These are phyloP conservation scores for Clavispora carvajalis DNA, from an alignment of 805 yeast genomes.

Conservation along the genomic window DNA sequence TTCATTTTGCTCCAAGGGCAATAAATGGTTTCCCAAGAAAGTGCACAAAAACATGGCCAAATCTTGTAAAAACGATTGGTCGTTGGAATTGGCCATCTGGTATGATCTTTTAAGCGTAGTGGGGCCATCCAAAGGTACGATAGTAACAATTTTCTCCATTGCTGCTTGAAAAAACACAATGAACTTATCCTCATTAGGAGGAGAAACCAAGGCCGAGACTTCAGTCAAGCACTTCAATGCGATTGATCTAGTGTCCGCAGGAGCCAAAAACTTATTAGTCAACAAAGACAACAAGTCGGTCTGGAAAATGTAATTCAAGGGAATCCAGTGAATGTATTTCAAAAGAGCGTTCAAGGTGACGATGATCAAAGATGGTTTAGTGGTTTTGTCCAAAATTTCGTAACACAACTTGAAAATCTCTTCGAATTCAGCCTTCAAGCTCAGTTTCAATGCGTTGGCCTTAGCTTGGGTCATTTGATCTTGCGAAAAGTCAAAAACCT, in stretches of 20 bases:
- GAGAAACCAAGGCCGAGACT: slow-evolving; percentile 63
- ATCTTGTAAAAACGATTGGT: slow-evolving; percentile 93
- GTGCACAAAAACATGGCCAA: slow-evolving; percentile 89
- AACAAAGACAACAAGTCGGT: slow-evolving; percentile 72
- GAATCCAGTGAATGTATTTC: slow-evolving; percentile 93
- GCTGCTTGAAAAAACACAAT: slow-evolving; percentile 66
- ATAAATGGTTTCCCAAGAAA: slow-evolving; percentile 69
- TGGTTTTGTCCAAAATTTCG: slow-evolving; percentile 86
- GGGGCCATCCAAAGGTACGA: slow-evolving; percentile 56
- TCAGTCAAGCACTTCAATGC: slow-evolving; percentile 92
- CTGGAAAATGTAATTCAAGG: slow-evolving; percentile 82
- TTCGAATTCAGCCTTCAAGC: slow-evolving; percentile 86
- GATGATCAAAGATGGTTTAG: slow-evolving; percentile 74
- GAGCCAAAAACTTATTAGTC: slow-evolving; percentile 69
- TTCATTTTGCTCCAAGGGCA: slow-evolving; percentile 52
- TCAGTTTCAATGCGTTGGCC: slow-evolving; percentile 72
- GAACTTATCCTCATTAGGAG: slow-evolving; percentile 51
- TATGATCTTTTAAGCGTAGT: slow-evolving; percentile 72
- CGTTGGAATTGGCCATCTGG: slow-evolving; percentile 67
- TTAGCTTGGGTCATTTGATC: slow-evolving; percentile 97
- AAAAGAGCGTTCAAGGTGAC: slow-evolving; percentile 80
- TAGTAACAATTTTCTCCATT: slow-evolving; percentile 60
- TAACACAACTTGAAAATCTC: slow-evolving; percentile 90
- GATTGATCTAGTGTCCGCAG: slow-evolving; percentile 74
- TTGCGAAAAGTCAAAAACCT: slow-evolving; percentile 91